Base-by-base conservation (phyloP, 768 basidiomycete genomes). In the Podaxis pistillaris region DNA sequence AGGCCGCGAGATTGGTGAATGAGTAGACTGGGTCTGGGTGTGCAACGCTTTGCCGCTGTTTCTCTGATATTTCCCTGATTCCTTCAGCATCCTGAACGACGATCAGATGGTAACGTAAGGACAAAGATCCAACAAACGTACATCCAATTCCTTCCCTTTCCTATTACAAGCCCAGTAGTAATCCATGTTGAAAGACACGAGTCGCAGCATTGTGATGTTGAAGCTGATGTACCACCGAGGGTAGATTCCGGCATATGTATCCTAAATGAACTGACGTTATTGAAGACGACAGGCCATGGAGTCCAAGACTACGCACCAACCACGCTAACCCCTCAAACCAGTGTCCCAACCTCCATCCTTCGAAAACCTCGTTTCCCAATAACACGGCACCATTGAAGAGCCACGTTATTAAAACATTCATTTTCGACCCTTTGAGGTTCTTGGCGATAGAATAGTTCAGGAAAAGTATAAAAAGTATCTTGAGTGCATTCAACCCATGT, bases 181-280 rank as follows among this genome's bases (percentile, higher is more conserved):
- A 71, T 99, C 97, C 86, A 96, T 86, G 64, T 87, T 90, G 78
- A 94, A 99, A 0, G 95, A 96, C 5, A 99, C 81, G 13, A 98
- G 81, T 36, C 96, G 86, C 46, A 98, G 81, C 90, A 96, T 96
- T 2, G 95, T 94, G 67, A 98, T 94, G 73, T 98, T 98, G 80
- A 96, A 98, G 67, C 79, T 85, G 68, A 98, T 81, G 67, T 98
- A 86, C 97, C 97, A 99, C 19, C 94, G 83, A 11, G 95, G 91
- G 64, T 96, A 89, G 17, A 92, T 76, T 5, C 97, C 97, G 71
- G 82, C 77, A 66, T 81, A 82, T 0, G 68, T 63, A 68, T 93
- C 91, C 89, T 93, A 57, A n/a, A 64, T 38, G 50, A 9, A 19
- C 9, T 56, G 13, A 7, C 0, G 9, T 60, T 17, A 40, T 51